Conservation (phyloP, 2,329 filamentous ascomycete species). For the Arthroderma uncinatum region DNA sequence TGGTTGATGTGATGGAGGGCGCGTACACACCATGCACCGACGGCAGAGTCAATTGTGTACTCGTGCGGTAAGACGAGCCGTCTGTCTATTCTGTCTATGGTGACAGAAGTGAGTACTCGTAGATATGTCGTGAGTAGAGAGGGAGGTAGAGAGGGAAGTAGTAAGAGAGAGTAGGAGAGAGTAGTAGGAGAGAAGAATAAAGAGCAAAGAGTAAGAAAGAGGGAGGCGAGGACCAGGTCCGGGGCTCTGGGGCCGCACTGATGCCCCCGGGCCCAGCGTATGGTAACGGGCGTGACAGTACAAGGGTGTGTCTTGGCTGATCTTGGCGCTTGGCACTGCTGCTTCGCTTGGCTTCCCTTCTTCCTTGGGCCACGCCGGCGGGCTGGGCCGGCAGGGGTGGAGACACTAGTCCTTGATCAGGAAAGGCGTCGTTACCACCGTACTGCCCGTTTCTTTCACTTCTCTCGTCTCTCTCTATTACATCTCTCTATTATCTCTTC, state of each 20-base stretch:
- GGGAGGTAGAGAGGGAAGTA: neutral
- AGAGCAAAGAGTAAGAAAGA: neutral
- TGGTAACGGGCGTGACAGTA: conserved; percentile 1
- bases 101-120: too few species aligned
- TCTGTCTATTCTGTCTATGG: too few species aligned
- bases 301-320: neutral
- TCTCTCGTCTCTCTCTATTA: neutral
- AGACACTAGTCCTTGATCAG: too few species aligned
- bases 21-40: neutral
- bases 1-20: neutral
- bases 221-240: neutral
- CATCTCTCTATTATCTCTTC: neutral
- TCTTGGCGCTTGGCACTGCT: neutral
- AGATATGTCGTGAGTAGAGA: neutral
- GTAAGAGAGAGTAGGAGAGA: neutral
- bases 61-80: too few species aligned
- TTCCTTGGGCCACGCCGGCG: neutral
- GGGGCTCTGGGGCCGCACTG: conserved; percentile 6
- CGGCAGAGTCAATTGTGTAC: too few species aligned
- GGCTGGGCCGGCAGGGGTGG: neutral
- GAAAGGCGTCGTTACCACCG: neutral
- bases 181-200: neutral
- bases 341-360: neutral
- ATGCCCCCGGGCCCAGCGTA: neutral
- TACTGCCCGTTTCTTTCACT: neutral